Percentiles rank a stretch among this genome's conserved stretches.
These are phyloP conservation scores for Salix brachista DNA, from an alignment of 345 rosid species.

Conservation along the genomic window DNA sequence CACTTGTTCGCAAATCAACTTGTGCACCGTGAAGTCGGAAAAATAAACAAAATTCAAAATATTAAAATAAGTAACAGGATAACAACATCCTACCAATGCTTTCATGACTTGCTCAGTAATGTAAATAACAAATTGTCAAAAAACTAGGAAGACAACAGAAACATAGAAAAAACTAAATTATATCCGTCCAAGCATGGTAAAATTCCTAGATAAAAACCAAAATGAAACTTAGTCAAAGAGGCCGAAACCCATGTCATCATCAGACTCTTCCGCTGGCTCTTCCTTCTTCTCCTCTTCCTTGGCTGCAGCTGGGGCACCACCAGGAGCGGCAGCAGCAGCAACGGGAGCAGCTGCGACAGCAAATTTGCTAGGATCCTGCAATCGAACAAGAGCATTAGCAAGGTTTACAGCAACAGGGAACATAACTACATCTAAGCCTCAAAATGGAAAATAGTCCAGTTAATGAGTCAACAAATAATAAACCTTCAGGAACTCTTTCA, in stretches of 20 bases:
- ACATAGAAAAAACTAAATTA: not conserved
- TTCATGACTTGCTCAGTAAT: not conserved
- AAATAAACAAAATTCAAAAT: not conserved
- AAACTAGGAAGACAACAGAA: not conserved
- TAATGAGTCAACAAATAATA: not conserved
- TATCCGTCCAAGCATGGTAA: not conserved
- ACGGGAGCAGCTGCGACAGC: slow-evolving; percentile 45
- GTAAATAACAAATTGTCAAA: not conserved
- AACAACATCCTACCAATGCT: not conserved
- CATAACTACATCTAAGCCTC: not conserved
- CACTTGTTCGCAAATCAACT: too few species aligned
- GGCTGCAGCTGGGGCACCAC: slow-evolving; percentile 34
- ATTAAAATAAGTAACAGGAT: not conserved
- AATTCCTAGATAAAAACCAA: not conserved
- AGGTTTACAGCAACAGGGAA: not conserved
- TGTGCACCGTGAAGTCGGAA: too few species aligned
- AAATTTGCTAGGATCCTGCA: slow-evolving; percentile 82
- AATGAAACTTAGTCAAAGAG: slow-evolving; percentile 50
- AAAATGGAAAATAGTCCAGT: not conserved
- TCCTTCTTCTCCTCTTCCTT: slow-evolving; percentile 68
- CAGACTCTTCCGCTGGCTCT: slow-evolving; percentile 82
- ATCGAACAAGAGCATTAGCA: not conserved
- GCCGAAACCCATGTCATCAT: slow-evolving; percentile 84
- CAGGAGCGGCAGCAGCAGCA: slow-evolving; percentile 24
- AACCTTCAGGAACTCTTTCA: slow-evolving; percentile 82